Conservation (phyloP, 2,329 filamentous ascomycete genomes). For the Claviceps sp. region DNA sequence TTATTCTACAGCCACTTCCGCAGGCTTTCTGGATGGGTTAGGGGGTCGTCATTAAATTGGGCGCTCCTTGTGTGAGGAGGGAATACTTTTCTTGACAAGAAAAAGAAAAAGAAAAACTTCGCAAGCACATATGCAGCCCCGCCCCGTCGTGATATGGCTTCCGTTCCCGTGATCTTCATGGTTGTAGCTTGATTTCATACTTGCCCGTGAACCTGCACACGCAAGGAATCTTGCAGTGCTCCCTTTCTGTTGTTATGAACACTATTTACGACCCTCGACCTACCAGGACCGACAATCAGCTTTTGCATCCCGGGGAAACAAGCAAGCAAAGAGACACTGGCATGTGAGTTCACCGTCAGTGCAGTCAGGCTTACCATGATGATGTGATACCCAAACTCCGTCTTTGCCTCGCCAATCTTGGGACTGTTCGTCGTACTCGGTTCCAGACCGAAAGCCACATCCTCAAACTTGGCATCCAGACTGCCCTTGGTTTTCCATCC, state of each 20-base stretch:
- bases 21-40: conserved; percentile 30
- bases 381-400: conserved; percentile 64
- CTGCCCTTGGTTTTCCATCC: conserved; percentile 61
- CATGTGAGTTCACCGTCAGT: no score
- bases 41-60: conserved; percentile 19
- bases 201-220: background rate
- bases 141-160: background rate
- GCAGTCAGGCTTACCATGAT: conserved; percentile 47
- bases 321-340: background rate
- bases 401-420: conserved; percentile 58
- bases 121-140: background rate
- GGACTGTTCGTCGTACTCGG: conserved; percentile 50
- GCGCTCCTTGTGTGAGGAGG: conserved; percentile 19
- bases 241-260: background rate
- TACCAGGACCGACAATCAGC: conserved; percentile 6
- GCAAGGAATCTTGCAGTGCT: no score
- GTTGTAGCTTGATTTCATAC: background rate
- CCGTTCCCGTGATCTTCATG: background rate
- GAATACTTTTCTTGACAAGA: conserved; percentile 19
- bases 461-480: conserved; percentile 56
- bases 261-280: conserved; percentile 29
- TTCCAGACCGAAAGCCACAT: conserved; percentile 56
- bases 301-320: background rate
- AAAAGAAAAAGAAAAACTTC: conserved; percentile 21
- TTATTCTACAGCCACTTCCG: conserved; percentile 34